phyloP scores from a whole-genome alignment of 305 asterid genomes.

The Fraxinus latifolia region DNA sequence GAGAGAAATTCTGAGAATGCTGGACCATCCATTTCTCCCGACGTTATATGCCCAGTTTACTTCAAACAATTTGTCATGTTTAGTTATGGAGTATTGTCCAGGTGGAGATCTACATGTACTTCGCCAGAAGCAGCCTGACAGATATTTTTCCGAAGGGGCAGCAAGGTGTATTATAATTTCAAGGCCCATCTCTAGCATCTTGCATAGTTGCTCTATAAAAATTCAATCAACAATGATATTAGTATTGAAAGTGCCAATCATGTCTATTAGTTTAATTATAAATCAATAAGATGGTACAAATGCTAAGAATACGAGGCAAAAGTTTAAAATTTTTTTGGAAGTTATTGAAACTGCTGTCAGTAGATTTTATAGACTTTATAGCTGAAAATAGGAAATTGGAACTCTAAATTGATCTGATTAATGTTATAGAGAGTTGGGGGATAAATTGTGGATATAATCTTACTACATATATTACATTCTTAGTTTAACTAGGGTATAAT shows the following conservation, averaged over 20 bases:
- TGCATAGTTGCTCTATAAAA: not conserved
- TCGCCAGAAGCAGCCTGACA: conserved; percentile 77
- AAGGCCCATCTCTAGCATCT: not conserved
- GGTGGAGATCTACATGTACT: conserved; percentile 93
- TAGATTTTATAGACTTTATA: conserved; percentile 4
- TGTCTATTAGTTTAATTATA: not conserved
- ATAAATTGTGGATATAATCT: not conserved
- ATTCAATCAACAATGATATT: not conserved
- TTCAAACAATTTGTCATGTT: conserved; percentile 73
- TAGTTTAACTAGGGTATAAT: not conserved
- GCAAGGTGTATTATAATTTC: conserved; percentile 55
- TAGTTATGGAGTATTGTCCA: conserved; percentile 92
- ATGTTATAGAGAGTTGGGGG: not conserved
- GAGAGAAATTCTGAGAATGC: conserved; percentile 79
- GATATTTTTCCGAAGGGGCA: conserved; percentile 72
- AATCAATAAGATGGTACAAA: not conserved
- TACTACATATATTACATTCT: not conserved
- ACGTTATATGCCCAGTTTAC: conserved; percentile 81
- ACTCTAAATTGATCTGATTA: not conserved
- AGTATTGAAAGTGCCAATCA: not conserved
- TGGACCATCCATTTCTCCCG: conserved; percentile 95
- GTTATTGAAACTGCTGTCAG: not conserved
- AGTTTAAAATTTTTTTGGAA: not conserved
- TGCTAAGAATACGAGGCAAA: not conserved
- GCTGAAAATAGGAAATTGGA: not conserved